Percentiles rank a stretch among this genome's conserved stretches.
phyloP scores from a whole-genome alignment of 2,329 filamentous ascomycete species.

The Aspergillus sp. region DNA sequence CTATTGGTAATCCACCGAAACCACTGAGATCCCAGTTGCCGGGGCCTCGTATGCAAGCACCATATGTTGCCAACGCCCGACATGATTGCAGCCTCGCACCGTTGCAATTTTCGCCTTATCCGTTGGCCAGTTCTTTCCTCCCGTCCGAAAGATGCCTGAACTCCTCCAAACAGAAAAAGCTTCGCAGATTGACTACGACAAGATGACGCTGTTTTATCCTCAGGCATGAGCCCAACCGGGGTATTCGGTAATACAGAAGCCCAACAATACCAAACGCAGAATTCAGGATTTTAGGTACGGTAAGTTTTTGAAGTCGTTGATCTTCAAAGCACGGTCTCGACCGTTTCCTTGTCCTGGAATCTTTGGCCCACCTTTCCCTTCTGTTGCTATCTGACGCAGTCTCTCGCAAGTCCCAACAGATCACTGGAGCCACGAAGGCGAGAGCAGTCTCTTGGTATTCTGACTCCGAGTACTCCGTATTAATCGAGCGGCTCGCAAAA shows the following conservation, averaged over 20 bases:
- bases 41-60: constrained; percentile 16
- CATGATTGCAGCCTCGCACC: constrained; percentile 19
- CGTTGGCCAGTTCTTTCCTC: constrained; percentile 9
- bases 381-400: not conserved
- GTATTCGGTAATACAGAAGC: constrained; percentile 19
- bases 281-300: not conserved
- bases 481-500: constrained; percentile 4
- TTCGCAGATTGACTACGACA: constrained; percentile 12
- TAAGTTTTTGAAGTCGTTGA: not conserved
- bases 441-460: not conserved
- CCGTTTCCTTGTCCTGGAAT: not conserved
- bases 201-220: constrained; percentile 4
- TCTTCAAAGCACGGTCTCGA: not conserved
- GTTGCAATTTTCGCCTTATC: constrained; percentile 18
- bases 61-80: constrained; percentile 16
- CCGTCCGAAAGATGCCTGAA: constrained; percentile 12
- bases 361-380: not conserved
- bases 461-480: not conserved
- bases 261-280: constrained; percentile 14
- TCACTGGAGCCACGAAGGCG: not conserved
- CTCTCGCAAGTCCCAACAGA: not conserved
- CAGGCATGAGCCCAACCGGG: constrained; percentile 19
- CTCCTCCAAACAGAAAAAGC: constrained; percentile 9
- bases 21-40: constrained; percentile 16
- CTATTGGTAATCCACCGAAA: constrained; percentile 12